These are phyloP conservation scores for Desmodesmus armatus DNA, from an alignment of 139 green algal species.

Conservation along the genomic window DNA sequence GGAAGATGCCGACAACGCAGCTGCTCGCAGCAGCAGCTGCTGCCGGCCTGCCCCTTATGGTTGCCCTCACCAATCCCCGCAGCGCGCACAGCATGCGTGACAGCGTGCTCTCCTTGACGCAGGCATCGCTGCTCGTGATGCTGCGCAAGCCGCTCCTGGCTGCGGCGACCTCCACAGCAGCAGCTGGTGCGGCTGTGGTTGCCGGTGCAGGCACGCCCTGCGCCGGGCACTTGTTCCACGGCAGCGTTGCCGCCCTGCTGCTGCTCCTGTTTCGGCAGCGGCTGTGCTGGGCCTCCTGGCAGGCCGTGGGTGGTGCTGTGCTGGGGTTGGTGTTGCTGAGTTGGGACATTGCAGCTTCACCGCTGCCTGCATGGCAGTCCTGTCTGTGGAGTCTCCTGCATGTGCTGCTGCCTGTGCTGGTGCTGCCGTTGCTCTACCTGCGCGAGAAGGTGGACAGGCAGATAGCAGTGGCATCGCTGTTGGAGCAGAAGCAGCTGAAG, in stretches of 20 bases:
- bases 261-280: constrained; percentile 28
- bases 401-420: constrained; percentile 3
- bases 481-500: not conserved
- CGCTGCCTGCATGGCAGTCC: not conserved
- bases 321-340: not conserved
- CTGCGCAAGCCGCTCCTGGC: constrained; percentile 5
- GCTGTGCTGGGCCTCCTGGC: constrained; percentile 5
- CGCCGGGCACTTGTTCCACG: not conserved
- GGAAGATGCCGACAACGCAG: not conserved
- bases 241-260: constrained; percentile 3
- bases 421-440: not conserved
- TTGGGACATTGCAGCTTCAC: not conserved
- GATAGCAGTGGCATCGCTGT: not conserved
- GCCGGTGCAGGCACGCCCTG: not conserved
- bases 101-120: not conserved
- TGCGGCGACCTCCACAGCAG: not conserved
- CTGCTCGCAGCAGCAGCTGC: not conserved
- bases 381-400: not conserved
- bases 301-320: not conserved
- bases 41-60: not conserved
- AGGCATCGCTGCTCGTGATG: constrained; percentile 3
- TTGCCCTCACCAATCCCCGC: not conserved
- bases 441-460: not conserved
- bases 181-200: not conserved
- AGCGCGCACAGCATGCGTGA: not conserved